Conservation (phyloP, 1,284 basidiomycete genomes). For the Rhodotorula sp. region DNA sequence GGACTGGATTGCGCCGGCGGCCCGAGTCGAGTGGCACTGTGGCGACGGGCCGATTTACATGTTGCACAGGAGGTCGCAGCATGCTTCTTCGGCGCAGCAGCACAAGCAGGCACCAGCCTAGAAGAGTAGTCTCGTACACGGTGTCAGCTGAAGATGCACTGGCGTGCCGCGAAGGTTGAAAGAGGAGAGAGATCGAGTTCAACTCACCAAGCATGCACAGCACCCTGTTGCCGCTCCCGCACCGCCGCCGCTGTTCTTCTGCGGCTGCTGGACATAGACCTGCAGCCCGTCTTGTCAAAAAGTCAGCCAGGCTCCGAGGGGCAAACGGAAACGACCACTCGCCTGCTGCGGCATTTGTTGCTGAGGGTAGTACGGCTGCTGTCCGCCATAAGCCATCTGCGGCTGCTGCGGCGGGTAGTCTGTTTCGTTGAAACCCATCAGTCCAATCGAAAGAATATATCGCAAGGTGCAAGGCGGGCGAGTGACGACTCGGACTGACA, state of each 20-base stretch:
- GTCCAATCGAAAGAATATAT: not conserved
- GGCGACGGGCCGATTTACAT: not conserved
- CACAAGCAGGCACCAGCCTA: slow-evolving; percentile 24
- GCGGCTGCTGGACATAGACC: slow-evolving; percentile 33
- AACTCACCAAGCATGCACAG: slow-evolving; percentile 24
- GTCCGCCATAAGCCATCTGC: slow-evolving; percentile 17
- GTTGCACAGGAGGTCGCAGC: slow-evolving; percentile 1
- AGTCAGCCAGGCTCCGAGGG: not conserved
- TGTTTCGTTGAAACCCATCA: not conserved
- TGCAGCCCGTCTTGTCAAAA: not conserved
- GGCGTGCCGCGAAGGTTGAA: no score
- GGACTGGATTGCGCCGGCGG: not conserved
- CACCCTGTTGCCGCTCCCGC: slow-evolving; percentile 24
- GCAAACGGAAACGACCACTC: no score
- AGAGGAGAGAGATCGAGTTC: no score
- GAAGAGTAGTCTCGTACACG: no score
- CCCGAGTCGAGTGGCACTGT: not conserved
- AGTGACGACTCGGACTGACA: not conserved
- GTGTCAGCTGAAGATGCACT: no score
- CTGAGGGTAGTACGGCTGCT: slow-evolving; percentile 8
- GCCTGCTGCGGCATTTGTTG: slow-evolving; percentile 13
- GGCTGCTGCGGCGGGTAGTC: slow-evolving; percentile 15
- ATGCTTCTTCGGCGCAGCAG: slow-evolving; percentile 23
- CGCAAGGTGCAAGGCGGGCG: not conserved
- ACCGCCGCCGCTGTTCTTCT: slow-evolving; percentile 15